Evolutionary conservation across 2,329 filamentous ascomycete species (phyloP).

Genomic region (Penicillium sp.): DNA sequence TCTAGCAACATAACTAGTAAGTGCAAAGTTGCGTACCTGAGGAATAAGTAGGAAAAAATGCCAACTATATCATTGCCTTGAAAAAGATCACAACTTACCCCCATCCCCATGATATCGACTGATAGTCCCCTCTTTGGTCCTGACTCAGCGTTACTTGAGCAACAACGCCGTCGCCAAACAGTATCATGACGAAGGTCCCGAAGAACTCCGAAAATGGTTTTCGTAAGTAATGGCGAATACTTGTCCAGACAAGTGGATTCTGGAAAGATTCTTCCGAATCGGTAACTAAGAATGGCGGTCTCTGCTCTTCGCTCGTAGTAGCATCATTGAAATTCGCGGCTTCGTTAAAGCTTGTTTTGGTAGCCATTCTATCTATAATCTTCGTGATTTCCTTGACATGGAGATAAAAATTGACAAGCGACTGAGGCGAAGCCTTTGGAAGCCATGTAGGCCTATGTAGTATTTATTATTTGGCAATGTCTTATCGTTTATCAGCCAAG

Average conservation of each 20-base stretch:
- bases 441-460: not conserved
- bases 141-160: slow-evolving; percentile 63
- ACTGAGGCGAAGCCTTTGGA: not conserved
- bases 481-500: not conserved
- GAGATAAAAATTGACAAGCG: not conserved
- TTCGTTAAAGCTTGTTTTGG: not conserved
- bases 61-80: not conserved
- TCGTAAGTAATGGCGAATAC: slow-evolving; percentile 48
- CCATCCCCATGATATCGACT: slow-evolving; percentile 52
- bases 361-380: not conserved
- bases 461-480: not conserved
- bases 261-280: not conserved
- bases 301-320: not conserved
- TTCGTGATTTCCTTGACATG: not conserved
- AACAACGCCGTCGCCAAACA: slow-evolving; percentile 69
- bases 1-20: slow-evolving; percentile 32
- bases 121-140: slow-evolving; percentile 44
- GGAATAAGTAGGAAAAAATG: not conserved
- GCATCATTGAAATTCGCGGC: not conserved
- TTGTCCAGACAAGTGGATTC: slow-evolving; percentile 48
- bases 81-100: slow-evolving; percentile 30
- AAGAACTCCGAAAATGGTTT: slow-evolving; percentile 66
- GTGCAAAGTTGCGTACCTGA: not conserved
- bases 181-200: slow-evolving; percentile 62
- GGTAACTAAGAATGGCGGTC: not conserved